Base-by-base conservation (phyloP, 805 yeast genomes). In the Cyberlindnera petersonii region DNA sequence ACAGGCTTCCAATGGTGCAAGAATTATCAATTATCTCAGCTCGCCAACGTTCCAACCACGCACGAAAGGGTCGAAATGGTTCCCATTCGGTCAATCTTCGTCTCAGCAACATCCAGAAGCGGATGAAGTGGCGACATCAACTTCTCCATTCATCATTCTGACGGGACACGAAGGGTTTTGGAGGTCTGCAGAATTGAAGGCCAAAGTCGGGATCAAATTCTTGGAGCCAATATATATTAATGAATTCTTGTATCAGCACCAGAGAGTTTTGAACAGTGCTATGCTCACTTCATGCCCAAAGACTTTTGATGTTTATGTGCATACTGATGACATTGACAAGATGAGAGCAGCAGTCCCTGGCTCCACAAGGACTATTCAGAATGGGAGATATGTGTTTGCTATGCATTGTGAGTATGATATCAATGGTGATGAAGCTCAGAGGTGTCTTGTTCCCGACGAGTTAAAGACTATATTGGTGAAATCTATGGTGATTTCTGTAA, bases 241-340 rank as follows among this genome's bases (percentile, higher is more conserved):
- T 9, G 63, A 56, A 22, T 33, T 69, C 10, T 44, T 56, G 6
- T 66, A 68, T 43, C 15, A 51, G 3, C 72, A 69, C 44, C 63
- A 64, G 9, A 50, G 66, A 24, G 60, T 61, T 21, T 48, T 55
- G n/a, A 62, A 64, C 46, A 62, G 62, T 16, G 66, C 64, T 21
- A 40, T 63, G 19, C 52, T 67, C 52, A 61, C 62, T 24, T 63
- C 72, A 6, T 66, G 69, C 9, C 74, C 74, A 4, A 59, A 56
- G 29, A 41, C 35, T 5, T 48, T 64, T 1, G 52, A 65, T 4
- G 42, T 68, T 1, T 67, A 55, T 46, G 55, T 63, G 9, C 50
- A 50, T 17, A 26, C 27, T 16, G 49, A 43, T 17, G 39, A 39
- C 17, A 13, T 6, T 6, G 17, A 9, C 24, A 17, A 28, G 16